phyloP scores from a whole-genome alignment of 2,329 filamentous ascomycete species.

The Exophiala dermatitidis region DNA sequence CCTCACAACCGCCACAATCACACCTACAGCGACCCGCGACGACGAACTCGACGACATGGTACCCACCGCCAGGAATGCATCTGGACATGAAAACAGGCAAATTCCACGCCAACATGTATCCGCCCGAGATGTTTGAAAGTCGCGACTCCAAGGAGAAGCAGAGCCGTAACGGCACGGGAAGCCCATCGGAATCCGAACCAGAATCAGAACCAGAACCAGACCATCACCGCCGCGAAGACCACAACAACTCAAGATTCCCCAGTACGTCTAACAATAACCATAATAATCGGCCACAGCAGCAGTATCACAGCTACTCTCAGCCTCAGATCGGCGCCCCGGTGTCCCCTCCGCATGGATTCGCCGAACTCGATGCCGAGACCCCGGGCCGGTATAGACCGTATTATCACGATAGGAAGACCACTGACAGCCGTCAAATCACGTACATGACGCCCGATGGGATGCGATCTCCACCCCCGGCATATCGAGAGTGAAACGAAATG shows the following conservation, averaged over 20 bases:
- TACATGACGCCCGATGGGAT: not conserved
- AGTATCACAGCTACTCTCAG: slow-evolving; percentile 4
- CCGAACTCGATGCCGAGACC: slow-evolving; percentile 17
- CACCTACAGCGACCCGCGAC: slow-evolving; percentile 11
- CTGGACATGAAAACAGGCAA: slow-evolving; percentile 23
- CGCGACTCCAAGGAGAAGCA: not conserved
- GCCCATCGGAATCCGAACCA: slow-evolving; percentile 9
- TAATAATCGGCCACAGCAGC: not conserved
- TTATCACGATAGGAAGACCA: slow-evolving; percentile 7
- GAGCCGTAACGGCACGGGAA: not conserved
- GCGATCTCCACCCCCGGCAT: slow-evolving; percentile 14
- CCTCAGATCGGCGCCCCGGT: slow-evolving; percentile 13
- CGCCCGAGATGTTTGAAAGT: slow-evolving; percentile 17
- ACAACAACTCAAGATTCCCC: no score
- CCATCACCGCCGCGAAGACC: no score
- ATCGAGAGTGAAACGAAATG: slow-evolving; percentile 7
- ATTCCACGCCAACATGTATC: slow-evolving; percentile 20
- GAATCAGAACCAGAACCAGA: not conserved
- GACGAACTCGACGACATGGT: not conserved
- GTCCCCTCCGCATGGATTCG: slow-evolving; percentile 6
- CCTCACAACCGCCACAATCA: not conserved
- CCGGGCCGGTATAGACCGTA: slow-evolving; percentile 14
- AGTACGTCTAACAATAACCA: not conserved
- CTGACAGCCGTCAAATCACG: slow-evolving; percentile 2
- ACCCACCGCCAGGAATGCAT: slow-evolving; percentile 16